Conservation (phyloP, 129 eudicot genomes). For the Centrapalus pauciflorus region DNA sequence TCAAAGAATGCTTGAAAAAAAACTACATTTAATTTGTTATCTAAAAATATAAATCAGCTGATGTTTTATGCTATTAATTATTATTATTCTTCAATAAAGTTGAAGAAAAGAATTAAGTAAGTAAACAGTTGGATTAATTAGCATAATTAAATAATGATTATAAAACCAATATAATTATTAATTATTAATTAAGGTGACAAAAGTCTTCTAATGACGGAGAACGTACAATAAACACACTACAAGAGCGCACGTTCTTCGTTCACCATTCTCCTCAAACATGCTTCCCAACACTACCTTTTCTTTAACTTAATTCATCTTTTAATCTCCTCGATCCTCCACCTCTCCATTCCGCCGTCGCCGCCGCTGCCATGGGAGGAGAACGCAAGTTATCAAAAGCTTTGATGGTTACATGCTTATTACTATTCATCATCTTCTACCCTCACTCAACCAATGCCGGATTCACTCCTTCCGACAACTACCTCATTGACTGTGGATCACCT, state of each 20-base stretch:
- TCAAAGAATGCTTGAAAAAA: no score
- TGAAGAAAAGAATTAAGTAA: no score
- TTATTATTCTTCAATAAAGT: no score
- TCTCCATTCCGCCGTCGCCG: neutral
- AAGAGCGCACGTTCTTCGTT: constrained; percentile 30
- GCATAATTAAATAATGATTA: neutral
- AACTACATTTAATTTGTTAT: no score
- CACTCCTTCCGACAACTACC: constrained; percentile 66
- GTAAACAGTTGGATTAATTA: neutral
- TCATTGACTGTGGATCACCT: constrained; percentile 80
- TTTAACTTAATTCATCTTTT: constrained; percentile 9
- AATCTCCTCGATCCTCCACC: neutral
- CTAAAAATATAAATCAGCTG: no score
- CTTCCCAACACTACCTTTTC: constrained; percentile 25
- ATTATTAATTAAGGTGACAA: constrained; percentile 8
- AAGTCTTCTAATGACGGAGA: constrained; percentile 14
- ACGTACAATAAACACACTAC: constrained; percentile 21
- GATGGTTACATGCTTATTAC: neutral
- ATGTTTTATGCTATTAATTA: no score
- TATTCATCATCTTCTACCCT: constrained; percentile 9
- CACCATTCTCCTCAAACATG: constrained; percentile 25
- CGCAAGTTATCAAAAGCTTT: neutral
- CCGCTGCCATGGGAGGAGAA: constrained; percentile 7
- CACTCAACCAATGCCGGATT: constrained; percentile 14
- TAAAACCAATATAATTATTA: neutral